A percentile compares a stretch with the other conserved stretches of the same genome.
These are phyloP conservation scores for Pseudopyrenochaeta lycopersici DNA, from an alignment of 2,329 filamentous ascomycete genomes.

Conservation along the genomic window DNA sequence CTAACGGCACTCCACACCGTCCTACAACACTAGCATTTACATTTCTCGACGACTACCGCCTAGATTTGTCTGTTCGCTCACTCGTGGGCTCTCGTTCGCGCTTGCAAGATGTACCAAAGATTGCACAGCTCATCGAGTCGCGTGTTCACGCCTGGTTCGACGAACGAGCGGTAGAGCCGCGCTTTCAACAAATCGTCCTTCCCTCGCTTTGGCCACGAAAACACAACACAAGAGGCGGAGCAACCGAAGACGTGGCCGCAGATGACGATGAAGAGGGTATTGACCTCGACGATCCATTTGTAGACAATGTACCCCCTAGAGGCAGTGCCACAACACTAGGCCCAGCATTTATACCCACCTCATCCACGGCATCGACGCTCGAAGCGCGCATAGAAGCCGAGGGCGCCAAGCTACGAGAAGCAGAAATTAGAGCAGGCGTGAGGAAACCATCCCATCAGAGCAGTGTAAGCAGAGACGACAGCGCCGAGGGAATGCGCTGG, in stretches of 20 bases:
- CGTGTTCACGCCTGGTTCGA: conserved; percentile 88
- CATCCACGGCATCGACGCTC: conserved; percentile 16
- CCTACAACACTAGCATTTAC: conserved; percentile 94
- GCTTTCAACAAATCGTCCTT: conserved; percentile 86
- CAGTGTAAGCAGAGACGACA: conserved; percentile 11
- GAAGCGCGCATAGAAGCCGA: conserved; percentile 47
- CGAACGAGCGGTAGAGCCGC: conserved; percentile 83
- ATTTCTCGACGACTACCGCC: conserved; percentile 86
- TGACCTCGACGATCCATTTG: too few species aligned
- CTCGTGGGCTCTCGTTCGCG: conserved; percentile 81
- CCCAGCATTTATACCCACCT: conserved; percentile 9
- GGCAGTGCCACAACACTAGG: neutral
- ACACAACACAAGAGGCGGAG: conserved; percentile 80
- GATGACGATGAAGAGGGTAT: conserved; percentile 25
- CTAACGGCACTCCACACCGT: conserved; percentile 38
- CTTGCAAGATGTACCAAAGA: conserved; percentile 87
- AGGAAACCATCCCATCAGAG: conserved; percentile 18
- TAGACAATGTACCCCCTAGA: neutral
- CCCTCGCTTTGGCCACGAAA: conserved; percentile 86
- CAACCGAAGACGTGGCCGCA: conserved; percentile 56
- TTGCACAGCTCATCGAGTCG: conserved; percentile 82
- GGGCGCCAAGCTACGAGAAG: conserved; percentile 47
- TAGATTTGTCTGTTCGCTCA: conserved; percentile 83
- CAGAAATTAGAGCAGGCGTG: conserved; percentile 46
- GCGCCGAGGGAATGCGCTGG: conserved; percentile 37